Percentiles rank a stretch among this genome's conserved stretches.
These are phyloP conservation scores for Carex cristatella DNA, from an alignment of 176 grass and related monocot species.

Conservation along the genomic window DNA sequence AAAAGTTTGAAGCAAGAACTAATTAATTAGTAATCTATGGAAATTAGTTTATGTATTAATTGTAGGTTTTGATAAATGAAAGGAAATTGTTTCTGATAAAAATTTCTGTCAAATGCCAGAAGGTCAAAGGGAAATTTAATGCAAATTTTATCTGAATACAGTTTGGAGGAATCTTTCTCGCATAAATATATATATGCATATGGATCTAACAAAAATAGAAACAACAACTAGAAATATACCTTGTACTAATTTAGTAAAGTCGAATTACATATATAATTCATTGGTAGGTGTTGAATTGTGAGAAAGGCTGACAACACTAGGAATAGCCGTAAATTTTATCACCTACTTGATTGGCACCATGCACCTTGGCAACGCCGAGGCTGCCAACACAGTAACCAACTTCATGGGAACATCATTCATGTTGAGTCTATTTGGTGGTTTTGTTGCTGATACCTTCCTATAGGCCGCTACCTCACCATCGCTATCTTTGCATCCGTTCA, in stretches of 20 bases:
- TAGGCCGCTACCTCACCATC: conserved; percentile 90
- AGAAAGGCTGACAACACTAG: conserved; percentile 85
- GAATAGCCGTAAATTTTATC: conserved; percentile 82
- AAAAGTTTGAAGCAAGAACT: neutral
- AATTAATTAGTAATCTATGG: neutral
- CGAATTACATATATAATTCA: neutral
- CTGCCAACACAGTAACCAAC: conserved; percentile 87
- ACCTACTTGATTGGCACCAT: conserved; percentile 80
- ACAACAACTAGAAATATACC: neutral
- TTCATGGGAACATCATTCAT: conserved; percentile 99
- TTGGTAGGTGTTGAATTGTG: conserved; percentile 67
- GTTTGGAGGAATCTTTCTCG: neutral
- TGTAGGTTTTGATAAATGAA: neutral
- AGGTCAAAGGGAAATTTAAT: neutral
- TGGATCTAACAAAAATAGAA: neutral
- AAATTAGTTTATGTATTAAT: neutral
- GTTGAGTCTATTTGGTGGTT: conserved; percentile 91
- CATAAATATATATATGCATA: neutral
- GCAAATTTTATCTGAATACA: neutral
- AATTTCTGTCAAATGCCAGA: neutral
- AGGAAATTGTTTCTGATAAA: neutral
- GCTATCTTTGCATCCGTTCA: conserved; percentile 81
- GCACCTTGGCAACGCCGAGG: conserved; percentile 74
- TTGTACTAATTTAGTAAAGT: neutral
- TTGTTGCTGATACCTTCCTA: conserved; percentile 80